Conservation (phyloP, 2,329 filamentous ascomycete species). For the Aurifilum marmelostoma region DNA sequence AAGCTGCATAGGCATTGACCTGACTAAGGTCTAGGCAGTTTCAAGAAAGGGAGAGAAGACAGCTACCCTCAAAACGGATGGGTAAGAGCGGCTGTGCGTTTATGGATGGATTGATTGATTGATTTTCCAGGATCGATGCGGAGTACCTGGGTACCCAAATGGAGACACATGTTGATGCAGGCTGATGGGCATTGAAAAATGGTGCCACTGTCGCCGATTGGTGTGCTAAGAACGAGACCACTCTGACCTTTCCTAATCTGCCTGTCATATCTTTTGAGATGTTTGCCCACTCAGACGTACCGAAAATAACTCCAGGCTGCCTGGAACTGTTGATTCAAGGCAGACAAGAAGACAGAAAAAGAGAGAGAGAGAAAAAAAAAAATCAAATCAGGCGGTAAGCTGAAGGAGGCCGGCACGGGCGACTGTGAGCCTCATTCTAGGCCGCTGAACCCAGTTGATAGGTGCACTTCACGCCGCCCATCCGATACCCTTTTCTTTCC, state of each 20-base stretch:
- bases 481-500: background rate
- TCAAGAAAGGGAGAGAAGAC: background rate
- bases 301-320: background rate
- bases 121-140: background rate
- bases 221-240: constrained; percentile 6
- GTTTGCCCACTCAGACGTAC: background rate
- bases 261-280: background rate
- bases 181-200: constrained; percentile 13
- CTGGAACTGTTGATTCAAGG: background rate
- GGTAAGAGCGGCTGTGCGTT: constrained; percentile 9
- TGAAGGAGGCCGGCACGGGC: constrained; percentile 24
- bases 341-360: background rate
- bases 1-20: background rate
- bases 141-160: constrained; percentile 3
- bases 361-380: background rate
- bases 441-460: background rate
- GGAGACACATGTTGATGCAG: constrained; percentile 6
- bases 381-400: background rate
- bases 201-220: constrained; percentile 3
- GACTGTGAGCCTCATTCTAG: constrained; percentile 27
- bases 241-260: background rate
- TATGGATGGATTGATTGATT: background rate
- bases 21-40: background rate
- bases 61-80: background rate
- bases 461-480: background rate